These are phyloP conservation scores for Rhodocollybia butyracea DNA, from an alignment of 768 basidiomycete genomes.

Conservation along the genomic window DNA sequence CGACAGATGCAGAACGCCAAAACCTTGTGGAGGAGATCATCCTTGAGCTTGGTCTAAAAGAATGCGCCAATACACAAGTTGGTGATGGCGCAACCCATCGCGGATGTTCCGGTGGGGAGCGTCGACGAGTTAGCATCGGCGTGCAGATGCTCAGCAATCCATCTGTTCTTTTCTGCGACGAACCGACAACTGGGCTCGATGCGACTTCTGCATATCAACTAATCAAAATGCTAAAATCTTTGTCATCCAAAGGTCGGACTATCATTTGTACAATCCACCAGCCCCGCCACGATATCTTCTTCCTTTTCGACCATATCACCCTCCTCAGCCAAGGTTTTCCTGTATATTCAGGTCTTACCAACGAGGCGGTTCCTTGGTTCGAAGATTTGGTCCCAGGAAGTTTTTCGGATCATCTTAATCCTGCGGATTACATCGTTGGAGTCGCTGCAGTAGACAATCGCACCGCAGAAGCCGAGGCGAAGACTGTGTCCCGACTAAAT, in stretches of 20 bases:
- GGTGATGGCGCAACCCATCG: conserved; percentile 38
- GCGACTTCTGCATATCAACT: conserved; percentile 46
- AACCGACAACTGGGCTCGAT: conserved; percentile 54
- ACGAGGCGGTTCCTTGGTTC: conserved; percentile 7
- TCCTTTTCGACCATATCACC: conserved; percentile 30
- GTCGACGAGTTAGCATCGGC: conserved; percentile 55
- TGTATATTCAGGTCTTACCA: conserved; percentile 35
- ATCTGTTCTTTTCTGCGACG: conserved; percentile 59
- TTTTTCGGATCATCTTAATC: conserved; percentile 2
- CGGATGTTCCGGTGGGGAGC: conserved; percentile 51
- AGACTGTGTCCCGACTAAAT: conserved; percentile 24
- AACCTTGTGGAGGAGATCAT: conserved; percentile 38
- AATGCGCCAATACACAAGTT: conserved; percentile 34
- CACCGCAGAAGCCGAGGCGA: conserved; percentile 28
- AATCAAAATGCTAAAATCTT: conserved; percentile 39
- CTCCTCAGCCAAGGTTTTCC: conserved; percentile 24
- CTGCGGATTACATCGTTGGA: conserved; percentile 33
- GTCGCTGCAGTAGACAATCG: conserved; percentile 31
- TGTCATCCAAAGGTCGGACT: conserved; percentile 47
- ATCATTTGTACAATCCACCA: conserved; percentile 48
- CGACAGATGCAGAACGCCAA: conserved; percentile 28
- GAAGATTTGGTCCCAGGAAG: not conserved
- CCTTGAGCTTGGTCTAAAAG: conserved; percentile 36
- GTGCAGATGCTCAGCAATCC: conserved; percentile 63
- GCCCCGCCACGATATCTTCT: conserved; percentile 40